These are phyloP conservation scores for Adansonia gregorii DNA, from an alignment of 441 rosid genomes.

Conservation along the genomic window DNA sequence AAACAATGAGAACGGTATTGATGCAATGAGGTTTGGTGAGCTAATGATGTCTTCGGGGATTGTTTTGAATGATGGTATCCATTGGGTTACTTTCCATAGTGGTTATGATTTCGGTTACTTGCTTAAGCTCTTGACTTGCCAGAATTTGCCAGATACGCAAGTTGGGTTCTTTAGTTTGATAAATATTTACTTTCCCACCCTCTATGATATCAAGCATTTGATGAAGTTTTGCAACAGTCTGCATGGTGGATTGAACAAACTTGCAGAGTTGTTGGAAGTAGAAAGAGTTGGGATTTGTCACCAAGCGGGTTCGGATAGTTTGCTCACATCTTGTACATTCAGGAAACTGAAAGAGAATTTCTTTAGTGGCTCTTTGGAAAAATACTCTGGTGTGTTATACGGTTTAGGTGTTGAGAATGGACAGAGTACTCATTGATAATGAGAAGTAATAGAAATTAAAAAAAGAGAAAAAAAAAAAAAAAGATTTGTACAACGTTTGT, in stretches of 20 bases:
- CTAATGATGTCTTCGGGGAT: constrained; percentile 68
- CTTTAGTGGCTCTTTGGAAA: constrained; percentile 65
- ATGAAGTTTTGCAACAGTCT: constrained; percentile 73
- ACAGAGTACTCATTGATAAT: constrained; percentile 31
- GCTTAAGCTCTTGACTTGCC: constrained; percentile 63
- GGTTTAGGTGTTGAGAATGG: constrained; percentile 16
- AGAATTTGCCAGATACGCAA: constrained; percentile 52
- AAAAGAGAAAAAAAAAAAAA: not conserved
- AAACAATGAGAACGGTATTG: constrained; percentile 52
- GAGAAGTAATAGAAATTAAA: not conserved
- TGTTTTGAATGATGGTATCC: constrained; percentile 53
- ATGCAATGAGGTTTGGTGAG: constrained; percentile 52
- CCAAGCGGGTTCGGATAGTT: constrained; percentile 75
- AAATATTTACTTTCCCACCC: constrained; percentile 49
- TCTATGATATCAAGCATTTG: constrained; percentile 64
- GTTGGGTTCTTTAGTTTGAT: constrained; percentile 53
- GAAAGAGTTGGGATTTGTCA: constrained; percentile 70
- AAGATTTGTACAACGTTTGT: constrained; percentile 21
- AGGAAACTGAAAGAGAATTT: constrained; percentile 65
- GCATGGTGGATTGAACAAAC: constrained; percentile 71
- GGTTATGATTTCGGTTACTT: constrained; percentile 73
- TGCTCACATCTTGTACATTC: constrained; percentile 69
- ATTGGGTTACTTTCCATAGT: constrained; percentile 70
- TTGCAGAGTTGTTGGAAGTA: constrained; percentile 59
- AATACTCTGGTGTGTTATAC: constrained; percentile 63